Evolutionary conservation across 768 basidiomycete species (phyloP), one percentile per base, ranked within the genome.

Genomic region (Mycena polygramma): DNA sequence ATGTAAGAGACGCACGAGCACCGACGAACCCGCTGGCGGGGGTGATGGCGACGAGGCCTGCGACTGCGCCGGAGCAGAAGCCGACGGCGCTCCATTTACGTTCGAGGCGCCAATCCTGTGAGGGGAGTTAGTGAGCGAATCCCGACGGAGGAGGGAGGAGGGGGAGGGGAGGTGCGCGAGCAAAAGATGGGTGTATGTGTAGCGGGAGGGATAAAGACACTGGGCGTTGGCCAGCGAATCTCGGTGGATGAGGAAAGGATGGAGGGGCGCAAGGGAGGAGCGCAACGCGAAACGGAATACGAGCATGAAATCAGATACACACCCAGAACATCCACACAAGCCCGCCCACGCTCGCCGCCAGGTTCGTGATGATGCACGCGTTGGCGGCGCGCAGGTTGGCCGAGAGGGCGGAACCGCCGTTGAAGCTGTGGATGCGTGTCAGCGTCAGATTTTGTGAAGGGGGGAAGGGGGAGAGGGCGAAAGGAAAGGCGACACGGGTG

Each of bases 291-390:
- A 43, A 7, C 8, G 41, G 41, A 43, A 6, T 6, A 30, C 30
- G 30, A 30, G 5, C 15, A 14, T 51, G 7, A 17, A 39, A 43
- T 35, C 26, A 24, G 3, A 22, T 22, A 76, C 85, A 7, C 78
- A 91, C 91, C 94, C 90, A 94, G 62, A 96, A 81, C 94, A 97
- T 96, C 95, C 95, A 97, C 5, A 93, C 93, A 67, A 97, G 71
- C 6, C 94, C 95, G 48, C 92, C 96, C n/a, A 95, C 92, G 58
- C 88, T 88, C 10, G 65, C 65, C 22, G 65, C 55, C n/a, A 66
- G 48, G 48, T 66, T 66, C 15, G 65, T 66, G 48, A 51, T 66
- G 35, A 66, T 48, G 55, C 65, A 48, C 57, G 65, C 65, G 26
- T 66, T 52, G 22, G 49, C 46, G 30, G 65, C 65, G 48, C 65